Base-by-base conservation (phyloP, 768 basidiomycete genomes). In the Strobilomyces echinocephalus region DNA sequence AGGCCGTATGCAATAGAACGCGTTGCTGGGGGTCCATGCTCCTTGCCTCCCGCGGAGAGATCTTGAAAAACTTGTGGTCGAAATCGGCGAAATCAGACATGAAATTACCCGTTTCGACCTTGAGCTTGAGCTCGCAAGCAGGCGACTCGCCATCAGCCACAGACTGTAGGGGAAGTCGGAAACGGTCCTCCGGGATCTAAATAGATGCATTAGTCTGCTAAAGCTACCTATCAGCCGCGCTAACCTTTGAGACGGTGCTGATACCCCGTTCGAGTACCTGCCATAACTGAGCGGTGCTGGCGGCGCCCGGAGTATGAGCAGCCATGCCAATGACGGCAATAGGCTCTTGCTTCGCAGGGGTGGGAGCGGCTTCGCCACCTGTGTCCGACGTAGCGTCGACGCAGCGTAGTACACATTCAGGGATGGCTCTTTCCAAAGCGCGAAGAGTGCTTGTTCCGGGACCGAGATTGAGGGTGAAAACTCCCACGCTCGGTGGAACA, bases 21-120 rank as follows among this genome's bases (percentile, higher is more conserved):
- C 87, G 78, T 57, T 88, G 86, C 58, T 88, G 87, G 8, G 88
- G 87, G 60, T 88, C 85, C 85, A 88, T 88, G 64, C 74, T 80
- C 24, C 24, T 24, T 24, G 24, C 24, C 24, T 24, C 24, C 24
- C 24, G 24, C 4, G 24, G 4, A 24, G 82, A 85, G 42, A 87
- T 79, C 39, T 79, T 81, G 74, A 89, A 90, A 63, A 87, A 87
- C 64, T 70, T 73, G 63, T 86, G 74, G 64, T 90, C 88, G 60
- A 89, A 89, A 46, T 74, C 72, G 56, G 79, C 81, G 28, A 75
- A 71, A 39, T 76, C 73, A 18, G 75, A 66, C 47, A 89, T 64
- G 63, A 89, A 90, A 63, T 88, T 86, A 21, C 84, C 87, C 0
- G 73, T 80, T 24, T 70, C 73, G 11, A 79, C 76, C 57, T 76